Percentiles rank a stretch among this genome's conserved stretches.
phyloP scores from a whole-genome alignment of 805 yeast genomes.

The Debaryomyces castellii region DNA sequence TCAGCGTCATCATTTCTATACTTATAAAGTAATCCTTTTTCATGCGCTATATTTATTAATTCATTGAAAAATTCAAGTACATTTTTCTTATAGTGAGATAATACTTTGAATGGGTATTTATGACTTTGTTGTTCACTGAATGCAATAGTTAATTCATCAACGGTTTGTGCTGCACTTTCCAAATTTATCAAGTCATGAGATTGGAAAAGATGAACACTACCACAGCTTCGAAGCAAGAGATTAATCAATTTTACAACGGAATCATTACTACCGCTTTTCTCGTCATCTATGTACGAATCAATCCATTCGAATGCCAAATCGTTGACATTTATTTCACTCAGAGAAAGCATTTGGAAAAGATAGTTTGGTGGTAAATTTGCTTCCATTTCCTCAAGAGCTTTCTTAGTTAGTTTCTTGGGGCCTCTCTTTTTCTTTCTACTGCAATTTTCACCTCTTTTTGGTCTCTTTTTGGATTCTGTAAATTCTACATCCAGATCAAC shows the following conservation, averaged over 20 bases:
- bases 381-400: conserved; percentile 13
- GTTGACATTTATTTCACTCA: conserved; percentile 27
- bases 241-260: conserved; percentile 68
- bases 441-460: not conserved
- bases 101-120: conserved; percentile 61
- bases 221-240: conserved; percentile 66
- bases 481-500: conserved; percentile 5
- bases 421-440: not conserved
- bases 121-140: conserved; percentile 62
- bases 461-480: conserved; percentile 2
- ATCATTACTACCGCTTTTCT: conserved; percentile 17
- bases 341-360: conserved; percentile 29
- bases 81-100: conserved; percentile 53
- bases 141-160: conserved; percentile 65
- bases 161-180: conserved; percentile 71
- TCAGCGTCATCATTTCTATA: conserved; percentile 10
- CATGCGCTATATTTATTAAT: conserved; percentile 54
- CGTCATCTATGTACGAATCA: conserved; percentile 26
- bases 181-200: conserved; percentile 72
- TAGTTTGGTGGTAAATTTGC: conserved; percentile 28
- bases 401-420: conserved; percentile 1
- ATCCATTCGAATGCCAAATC: conserved; percentile 43
- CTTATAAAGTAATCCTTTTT: conserved; percentile 57
- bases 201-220: conserved; percentile 64
- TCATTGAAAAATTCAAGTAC: conserved; percentile 55